Evolutionary conservation across 2,329 filamentous ascomycete species (phyloP).

Genomic region (Pestalotiopsis sp.): DNA sequence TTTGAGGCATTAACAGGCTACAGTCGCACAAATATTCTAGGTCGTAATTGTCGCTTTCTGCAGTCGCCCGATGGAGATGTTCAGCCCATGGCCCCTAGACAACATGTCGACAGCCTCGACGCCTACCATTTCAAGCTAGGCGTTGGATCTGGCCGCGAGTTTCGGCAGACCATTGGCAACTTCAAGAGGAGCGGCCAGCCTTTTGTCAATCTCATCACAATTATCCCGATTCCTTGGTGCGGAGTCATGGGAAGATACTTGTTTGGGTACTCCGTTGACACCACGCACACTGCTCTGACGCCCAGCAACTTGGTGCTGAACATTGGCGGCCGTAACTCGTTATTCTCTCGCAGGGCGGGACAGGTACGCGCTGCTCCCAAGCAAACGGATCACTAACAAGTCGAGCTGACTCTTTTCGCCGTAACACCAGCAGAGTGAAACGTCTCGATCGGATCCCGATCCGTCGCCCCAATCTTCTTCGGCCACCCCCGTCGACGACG

Average conservation of each 20-base stretch:
- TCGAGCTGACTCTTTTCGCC: neutral
- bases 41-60: constrained; percentile 91
- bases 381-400: constrained; percentile 52
- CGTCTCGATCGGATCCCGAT: neutral
- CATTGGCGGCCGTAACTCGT: neutral
- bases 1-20: constrained; percentile 93
- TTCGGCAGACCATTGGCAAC: constrained; percentile 88
- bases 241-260: constrained; percentile 72
- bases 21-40: constrained; percentile 80
- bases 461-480: neutral
- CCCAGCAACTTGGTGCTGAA: neutral
- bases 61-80: constrained; percentile 84
- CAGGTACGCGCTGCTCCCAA: constrained; percentile 67
- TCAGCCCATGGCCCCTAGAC: constrained; percentile 71
- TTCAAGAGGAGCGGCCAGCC: constrained; percentile 90
- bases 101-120: constrained; percentile 83
- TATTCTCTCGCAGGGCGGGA: neutral
- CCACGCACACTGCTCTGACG: constrained; percentile 35
- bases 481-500: neutral
- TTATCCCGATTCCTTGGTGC: constrained; percentile 86
- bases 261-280: constrained; percentile 89
- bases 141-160: constrained; percentile 70
- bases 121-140: constrained; percentile 80
- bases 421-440: neutral
- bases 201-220: constrained; percentile 87